A percentile compares a stretch with the other conserved stretches of the same genome.
phyloP scores from a whole-genome alignment of 495 filamentous ascomycete species.

The Daldinia concentrica region DNA sequence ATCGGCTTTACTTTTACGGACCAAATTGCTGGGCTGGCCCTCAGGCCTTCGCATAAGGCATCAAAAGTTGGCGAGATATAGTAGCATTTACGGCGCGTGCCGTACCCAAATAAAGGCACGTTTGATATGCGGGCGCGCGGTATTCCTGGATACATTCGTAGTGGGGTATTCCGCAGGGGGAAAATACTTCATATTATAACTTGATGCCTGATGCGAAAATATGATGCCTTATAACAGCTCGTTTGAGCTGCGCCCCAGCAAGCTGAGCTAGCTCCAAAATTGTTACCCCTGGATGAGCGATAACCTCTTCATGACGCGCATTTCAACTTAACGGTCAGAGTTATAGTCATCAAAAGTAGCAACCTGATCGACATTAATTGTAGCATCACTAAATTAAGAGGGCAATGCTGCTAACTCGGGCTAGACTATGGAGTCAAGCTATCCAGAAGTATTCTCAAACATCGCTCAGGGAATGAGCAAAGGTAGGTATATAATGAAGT shows the following conservation, averaged over 20 bases:
- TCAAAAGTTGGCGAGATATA: neutral
- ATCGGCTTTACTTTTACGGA: no score
- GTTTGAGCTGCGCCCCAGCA: conserved; percentile 2
- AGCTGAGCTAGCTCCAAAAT: conserved; percentile 6
- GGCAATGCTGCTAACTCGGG: conserved; percentile 19
- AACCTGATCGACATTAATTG: neutral
- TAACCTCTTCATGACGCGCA: neutral
- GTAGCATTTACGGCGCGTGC: neutral
- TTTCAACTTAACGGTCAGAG: neutral
- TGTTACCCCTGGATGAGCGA: conserved; percentile 1
- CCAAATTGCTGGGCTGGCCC: neutral
- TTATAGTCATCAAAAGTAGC: neutral
- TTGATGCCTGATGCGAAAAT: conserved; percentile 31
- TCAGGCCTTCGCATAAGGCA: conserved; percentile 27
- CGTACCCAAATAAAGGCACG: neutral
- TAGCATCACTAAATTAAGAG: neutral
- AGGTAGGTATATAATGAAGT: conserved; percentile 14
- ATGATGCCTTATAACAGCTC: conserved; percentile 27
- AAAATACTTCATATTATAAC: neutral
- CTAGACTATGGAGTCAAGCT: neutral
- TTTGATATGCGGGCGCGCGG: no score
- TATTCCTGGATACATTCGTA: neutral
- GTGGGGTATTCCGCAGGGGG: neutral
- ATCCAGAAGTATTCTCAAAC: neutral
- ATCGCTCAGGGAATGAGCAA: neutral